Conservation (phyloP, 306 rosid species). For the Quercus engelmannii region DNA sequence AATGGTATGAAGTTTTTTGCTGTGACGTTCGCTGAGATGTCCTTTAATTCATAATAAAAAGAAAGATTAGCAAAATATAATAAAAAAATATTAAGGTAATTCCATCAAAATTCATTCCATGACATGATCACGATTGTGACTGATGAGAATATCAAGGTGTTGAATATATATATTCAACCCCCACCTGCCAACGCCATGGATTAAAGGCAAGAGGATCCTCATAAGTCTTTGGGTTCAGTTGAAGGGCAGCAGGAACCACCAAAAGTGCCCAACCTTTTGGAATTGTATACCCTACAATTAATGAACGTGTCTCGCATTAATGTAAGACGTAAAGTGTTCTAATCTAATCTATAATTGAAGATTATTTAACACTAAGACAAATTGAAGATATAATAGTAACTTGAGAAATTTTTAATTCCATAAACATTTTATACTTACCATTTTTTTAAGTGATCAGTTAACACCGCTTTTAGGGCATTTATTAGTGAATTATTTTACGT, state of each 20-base stretch:
- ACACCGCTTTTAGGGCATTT: no score
- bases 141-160: not conserved
- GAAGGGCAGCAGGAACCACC: not conserved
- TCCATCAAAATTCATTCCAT: not conserved
- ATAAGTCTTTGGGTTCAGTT: not conserved
- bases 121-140: not conserved
- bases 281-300: not conserved
- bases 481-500: no score
- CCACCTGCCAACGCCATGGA: not conserved
- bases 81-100: no score
- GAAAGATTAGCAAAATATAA: not conserved
- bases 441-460: no score
- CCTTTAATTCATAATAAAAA: not conserved
- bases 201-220: not conserved
- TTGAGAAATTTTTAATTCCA: no score
- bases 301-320: not conserved
- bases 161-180: not conserved
- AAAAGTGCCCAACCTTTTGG: not conserved
- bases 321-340: not conserved
- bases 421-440: no score
- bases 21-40: not conserved
- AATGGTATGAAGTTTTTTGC: constrained; percentile 27
- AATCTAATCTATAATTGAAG: no score
- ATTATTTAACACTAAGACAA: no score
- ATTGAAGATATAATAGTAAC: no score